Evolutionary conservation across 179 eudicot genomes (phyloP).

Genomic region (Sideroxylon spinosum): DNA sequence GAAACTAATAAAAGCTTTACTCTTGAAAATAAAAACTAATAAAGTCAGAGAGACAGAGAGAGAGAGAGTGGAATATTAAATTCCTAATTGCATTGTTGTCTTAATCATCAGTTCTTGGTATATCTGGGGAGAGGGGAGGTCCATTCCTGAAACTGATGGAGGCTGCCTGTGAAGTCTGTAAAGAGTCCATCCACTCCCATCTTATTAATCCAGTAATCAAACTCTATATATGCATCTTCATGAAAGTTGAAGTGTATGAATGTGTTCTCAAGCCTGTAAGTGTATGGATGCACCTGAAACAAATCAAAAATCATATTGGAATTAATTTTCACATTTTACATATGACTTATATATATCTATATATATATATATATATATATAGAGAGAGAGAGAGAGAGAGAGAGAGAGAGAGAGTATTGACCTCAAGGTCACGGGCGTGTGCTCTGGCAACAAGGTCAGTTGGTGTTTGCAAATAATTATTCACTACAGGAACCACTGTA

Average conservation of each 20-base stretch:
- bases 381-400: neutral
- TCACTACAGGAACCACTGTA: slow-evolving; percentile 56
- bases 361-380: too few relatives aligned
- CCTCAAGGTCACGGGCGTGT: slow-evolving; percentile 85
- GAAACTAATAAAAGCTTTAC: too few relatives aligned
- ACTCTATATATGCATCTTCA: slow-evolving; percentile 76
- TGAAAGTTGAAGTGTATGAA: slow-evolving; percentile 67
- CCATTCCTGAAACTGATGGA: slow-evolving; percentile 77
- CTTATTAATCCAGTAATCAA: slow-evolving; percentile 74
- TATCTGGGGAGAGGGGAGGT: slow-evolving; percentile 32
- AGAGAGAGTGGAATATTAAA: too few relatives aligned
- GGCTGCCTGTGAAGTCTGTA: slow-evolving; percentile 90
- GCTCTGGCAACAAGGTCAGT: slow-evolving; percentile 92
- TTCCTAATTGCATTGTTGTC: too few relatives aligned
- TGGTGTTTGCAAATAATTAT: slow-evolving; percentile 59
- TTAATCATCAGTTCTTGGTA: too few relatives aligned
- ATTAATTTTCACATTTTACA: too few relatives aligned
- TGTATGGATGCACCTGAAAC: slow-evolving; percentile 88
- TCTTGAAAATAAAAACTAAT: too few relatives aligned
- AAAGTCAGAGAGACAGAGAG: too few relatives aligned
- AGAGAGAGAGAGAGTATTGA: slow-evolving; percentile 16
- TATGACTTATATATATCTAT: neutral
- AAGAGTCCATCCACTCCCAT: slow-evolving; percentile 88
- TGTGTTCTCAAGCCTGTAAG: slow-evolving; percentile 70
- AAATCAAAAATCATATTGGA: neutral